Evolutionary conservation across 805 yeast species (phyloP), one percentile per base, ranked within the genome.

Genomic region (Ogataea haglerorum): DNA sequence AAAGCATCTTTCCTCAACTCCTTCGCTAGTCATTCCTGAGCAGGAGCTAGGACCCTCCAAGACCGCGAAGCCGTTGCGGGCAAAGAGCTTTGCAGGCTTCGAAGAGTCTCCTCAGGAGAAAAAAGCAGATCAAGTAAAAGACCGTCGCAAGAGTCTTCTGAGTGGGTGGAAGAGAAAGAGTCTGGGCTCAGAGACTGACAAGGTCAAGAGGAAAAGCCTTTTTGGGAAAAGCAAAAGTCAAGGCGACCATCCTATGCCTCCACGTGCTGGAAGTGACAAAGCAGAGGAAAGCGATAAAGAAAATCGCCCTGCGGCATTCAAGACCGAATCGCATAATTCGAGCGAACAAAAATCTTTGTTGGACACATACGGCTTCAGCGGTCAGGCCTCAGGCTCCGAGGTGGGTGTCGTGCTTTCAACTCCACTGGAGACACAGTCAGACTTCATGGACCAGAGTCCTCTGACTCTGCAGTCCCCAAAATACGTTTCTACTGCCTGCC

Each of bases 161-260:
- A 43, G 55, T 4, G 43, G 49, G 5, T 61, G 66, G 66, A 61
- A 55, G 27, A 52, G 66, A 45, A 58, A 52, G 36, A 57, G 62
- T 27, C 31, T 57, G 8, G 36, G 24, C 4, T 14, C 34, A 5
- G 37, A 33, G 12, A 27, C 15, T 3, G 37, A 34, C 9, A 42
- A 42, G 26, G 14, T 39, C 5, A 38, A 36, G 14, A 41, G 48
- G 14, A 30, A 19, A 8, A 44, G 47, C 24, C n/a, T 52, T 10
- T 52, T 52, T 34, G 47, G 46, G 4, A 48, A 40, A 27, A 44
- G 43, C 31, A 53, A 41, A 12, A 18, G 36, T 13, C 36, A 17
- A 9, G 23, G 21, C 9, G 32, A n/a, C 9, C 22, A 19, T n/a
- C 35, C 35, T 14, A 12, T 9, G 18, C 14, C 38, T 6, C 12